Base-by-base conservation (phyloP, 345 rosid genomes). In the Iberis pinnata region DNA sequence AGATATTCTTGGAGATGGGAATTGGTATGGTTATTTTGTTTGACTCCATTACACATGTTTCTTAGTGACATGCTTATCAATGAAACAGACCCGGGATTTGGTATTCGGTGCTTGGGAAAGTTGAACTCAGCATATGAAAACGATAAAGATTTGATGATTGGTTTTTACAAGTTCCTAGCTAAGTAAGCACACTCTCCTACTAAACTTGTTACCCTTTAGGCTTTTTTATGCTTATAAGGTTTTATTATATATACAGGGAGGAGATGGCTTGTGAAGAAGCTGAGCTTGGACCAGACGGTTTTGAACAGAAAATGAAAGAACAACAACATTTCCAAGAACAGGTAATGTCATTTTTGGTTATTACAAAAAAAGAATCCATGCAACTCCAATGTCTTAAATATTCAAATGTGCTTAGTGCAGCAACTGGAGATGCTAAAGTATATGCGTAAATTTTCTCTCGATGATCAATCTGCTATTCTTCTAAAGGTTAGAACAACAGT, bases 181-280 rank as follows among this genome's bases (percentile, higher is more conserved):
- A 61, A 61, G 95, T 88, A 77, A 67, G 68, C 39, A 57, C 45
- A 27, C 59, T 69, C 43, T 53, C 37, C 29, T 37, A 12, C 10
- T 9, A 3, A 36, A 48, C 10, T 18, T 18, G 45, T 12, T 50
- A 3, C 22, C 25, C 25, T 38, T 22, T 47, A 36, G 17, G 14
- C 52, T 25, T 2, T 33, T 31, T 2, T 31, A 31, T 6, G 35
- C 4, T 22, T 12, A 15, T 22, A 15, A 19, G 18, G 26, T 3
- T 1, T 31, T 29, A 32, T 41, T 11, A 12, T 61, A 41, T 37
- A 40, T 15, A 31, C 60, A 86, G 88, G 52, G 97, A 83, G 61
- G 93, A 81, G 71, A 63, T 73, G 55, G 88, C 70, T 40, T 86
- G 93, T 66, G 89, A 80, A 56, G 95, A 86, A 79, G 93, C 97